phyloP scores from a whole-genome alignment of 768 basidiomycete species.

The Lactarius pseudohatsudake region DNA sequence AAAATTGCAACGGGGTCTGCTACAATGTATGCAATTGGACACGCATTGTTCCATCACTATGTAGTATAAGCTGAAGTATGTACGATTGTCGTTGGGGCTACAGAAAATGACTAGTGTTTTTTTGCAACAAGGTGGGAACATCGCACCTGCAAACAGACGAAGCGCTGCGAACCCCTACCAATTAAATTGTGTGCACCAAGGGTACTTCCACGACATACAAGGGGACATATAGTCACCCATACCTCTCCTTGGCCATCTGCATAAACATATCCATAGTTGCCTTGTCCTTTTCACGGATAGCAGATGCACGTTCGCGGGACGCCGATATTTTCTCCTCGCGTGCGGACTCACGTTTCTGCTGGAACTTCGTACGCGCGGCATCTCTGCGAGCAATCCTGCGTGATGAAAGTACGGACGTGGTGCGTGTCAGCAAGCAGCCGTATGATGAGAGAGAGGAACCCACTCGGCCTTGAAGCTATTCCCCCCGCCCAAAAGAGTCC shows the following conservation, averaged over 20 bases:
- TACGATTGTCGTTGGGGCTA: too few species aligned
- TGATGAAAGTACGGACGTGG: conserved; percentile 3
- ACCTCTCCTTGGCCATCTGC: conserved; percentile 83
- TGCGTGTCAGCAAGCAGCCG: background rate
- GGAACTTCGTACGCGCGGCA: conserved; percentile 61
- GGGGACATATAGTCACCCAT: conserved; percentile 48
- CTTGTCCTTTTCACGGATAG: conserved; percentile 76
- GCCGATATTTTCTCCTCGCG: conserved; percentile 53
- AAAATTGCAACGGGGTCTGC: too few species aligned
- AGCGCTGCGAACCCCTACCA: background rate
- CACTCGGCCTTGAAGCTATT: conserved; percentile 82
- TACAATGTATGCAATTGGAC: too few species aligned
- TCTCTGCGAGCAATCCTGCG: conserved; percentile 73
- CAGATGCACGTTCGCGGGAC: conserved; percentile 59
- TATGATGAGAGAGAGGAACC: conserved; percentile 29
- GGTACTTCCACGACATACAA: background rate
- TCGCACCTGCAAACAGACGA: background rate
- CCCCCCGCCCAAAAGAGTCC: conserved; percentile 76
- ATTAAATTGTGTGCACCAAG: background rate
- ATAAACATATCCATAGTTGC: conserved; percentile 98
- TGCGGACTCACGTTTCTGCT: conserved; percentile 45
- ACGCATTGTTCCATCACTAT: too few species aligned
- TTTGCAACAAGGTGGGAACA: background rate
- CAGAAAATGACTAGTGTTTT: too few species aligned
- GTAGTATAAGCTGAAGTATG: too few species aligned